Evolutionary conservation across 1,284 basidiomycete genomes (phyloP).

Genomic region (Rhizoctonia solani): DNA sequence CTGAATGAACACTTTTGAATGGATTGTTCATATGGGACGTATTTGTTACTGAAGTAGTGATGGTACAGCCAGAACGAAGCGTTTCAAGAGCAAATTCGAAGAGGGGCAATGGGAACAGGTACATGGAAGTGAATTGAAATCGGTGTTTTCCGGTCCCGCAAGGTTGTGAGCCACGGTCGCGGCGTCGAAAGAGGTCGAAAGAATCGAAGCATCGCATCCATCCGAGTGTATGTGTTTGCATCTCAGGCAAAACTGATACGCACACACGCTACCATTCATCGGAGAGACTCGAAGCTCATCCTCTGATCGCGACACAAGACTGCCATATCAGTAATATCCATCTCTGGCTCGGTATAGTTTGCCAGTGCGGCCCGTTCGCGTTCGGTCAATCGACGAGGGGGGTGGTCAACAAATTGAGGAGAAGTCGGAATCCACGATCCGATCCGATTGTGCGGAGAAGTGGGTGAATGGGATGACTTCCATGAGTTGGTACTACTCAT

Average conservation of each 20-base stretch:
- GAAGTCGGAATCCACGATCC: not conserved
- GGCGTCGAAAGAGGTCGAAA: too few species aligned
- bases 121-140: too few species aligned
- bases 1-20: not conserved
- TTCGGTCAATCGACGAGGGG: conserved; percentile 11
- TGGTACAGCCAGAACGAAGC: too few species aligned
- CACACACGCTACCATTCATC: not conserved
- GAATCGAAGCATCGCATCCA: too few species aligned
- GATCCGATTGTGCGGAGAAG: not conserved
- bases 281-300: conserved; percentile 11
- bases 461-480: not conserved
- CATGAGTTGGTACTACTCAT: conserved; percentile 10
- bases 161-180: too few species aligned
- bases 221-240: too few species aligned
- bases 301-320: not conserved
- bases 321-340: conserved; percentile 25
- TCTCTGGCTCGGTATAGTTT: conserved; percentile 21
- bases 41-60: too few species aligned
- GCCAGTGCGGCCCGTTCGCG: conserved; percentile 13
- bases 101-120: too few species aligned
- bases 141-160: too few species aligned
- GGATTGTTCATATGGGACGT: not conserved
- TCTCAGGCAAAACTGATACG: too few species aligned
- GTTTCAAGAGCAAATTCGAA: too few species aligned
- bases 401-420: not conserved